These are phyloP conservation scores for Mycogone perniciosa DNA, from an alignment of 2,329 filamentous ascomycete species.

Conservation along the genomic window DNA sequence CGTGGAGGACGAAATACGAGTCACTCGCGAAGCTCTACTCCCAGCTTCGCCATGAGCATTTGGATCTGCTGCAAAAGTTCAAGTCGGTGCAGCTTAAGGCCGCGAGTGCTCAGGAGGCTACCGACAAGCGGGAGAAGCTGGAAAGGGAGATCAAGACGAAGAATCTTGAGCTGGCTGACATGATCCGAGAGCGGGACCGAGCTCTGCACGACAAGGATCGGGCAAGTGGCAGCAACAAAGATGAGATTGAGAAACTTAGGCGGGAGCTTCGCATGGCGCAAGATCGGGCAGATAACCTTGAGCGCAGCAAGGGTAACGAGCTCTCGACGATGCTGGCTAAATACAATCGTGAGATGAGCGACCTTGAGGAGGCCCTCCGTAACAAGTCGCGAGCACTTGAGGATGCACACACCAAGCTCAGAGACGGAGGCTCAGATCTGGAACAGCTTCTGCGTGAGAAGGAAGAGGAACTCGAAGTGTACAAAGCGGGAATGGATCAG, in stretches of 20 bases:
- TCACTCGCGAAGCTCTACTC: slow-evolving; percentile 95
- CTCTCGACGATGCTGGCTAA: slow-evolving; percentile 90
- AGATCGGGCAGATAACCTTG: slow-evolving; percentile 85
- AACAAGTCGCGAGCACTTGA: slow-evolving; percentile 85
- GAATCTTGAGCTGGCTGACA: slow-evolving; percentile 96
- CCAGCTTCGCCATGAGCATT: slow-evolving; percentile 87
- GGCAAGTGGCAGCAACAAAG: slow-evolving; percentile 75
- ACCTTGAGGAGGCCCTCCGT: slow-evolving; percentile 85
- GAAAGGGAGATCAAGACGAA: slow-evolving; percentile 98
- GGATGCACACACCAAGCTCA: slow-evolving; percentile 69
- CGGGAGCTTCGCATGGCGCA: slow-evolving; percentile 88
- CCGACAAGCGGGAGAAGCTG: slow-evolving; percentile 88
- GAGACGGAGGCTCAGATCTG: slow-evolving; percentile 77
- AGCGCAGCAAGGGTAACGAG: slow-evolving; percentile 90
- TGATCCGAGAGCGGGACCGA: slow-evolving; percentile 94
- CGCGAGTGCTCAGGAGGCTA: slow-evolving; percentile 92
- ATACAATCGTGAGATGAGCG: slow-evolving; percentile 95
- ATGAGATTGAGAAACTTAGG: slow-evolving; percentile 91
- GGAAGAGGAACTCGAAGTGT: slow-evolving; percentile 95
- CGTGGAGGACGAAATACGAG: slow-evolving; percentile 96
- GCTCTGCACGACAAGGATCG: slow-evolving; percentile 91
- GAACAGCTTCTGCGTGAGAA: slow-evolving; percentile 84
- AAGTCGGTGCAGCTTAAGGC: slow-evolving; percentile 95
- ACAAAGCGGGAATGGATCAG: slow-evolving; percentile 97
- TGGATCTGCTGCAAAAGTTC: slow-evolving; percentile 92